Base-by-base conservation (phyloP, 306 rosid species). In the Lablab purpureus region DNA sequence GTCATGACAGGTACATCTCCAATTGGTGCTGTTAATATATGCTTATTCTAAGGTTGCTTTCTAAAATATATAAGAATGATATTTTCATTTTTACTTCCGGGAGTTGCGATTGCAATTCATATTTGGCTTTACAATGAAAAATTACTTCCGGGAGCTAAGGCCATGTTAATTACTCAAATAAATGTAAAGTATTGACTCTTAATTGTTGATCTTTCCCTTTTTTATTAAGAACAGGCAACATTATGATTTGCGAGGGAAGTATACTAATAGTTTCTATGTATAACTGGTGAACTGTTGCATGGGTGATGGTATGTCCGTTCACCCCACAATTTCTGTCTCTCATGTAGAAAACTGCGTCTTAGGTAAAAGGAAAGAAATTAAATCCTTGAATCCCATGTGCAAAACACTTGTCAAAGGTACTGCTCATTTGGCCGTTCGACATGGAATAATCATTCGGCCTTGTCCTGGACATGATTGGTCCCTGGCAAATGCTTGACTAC, bases 131-230 rank as follows among this genome's bases (percentile, higher is more conserved):
- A 55, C 11, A 27, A 22, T 55, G 19, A 8, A 55, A 54, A 58
- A 70, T 10, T n/a, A n/a, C n/a, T n/a, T n/a, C n/a, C n/a, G n/a
- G n/a, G 11, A 69, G 27, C 25, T 2, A 63, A 58, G 74, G 63
- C 82, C 41, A 56, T 49, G 51, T 46, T 47, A 45, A 56, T 28
- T 28, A 58, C 59, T 45, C 14, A 12, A 78, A 58, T 63, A 56
- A 71, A 60, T 70, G 64, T 5, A 41, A 54, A 67, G 32, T 69
- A 70, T 58, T 32, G 56, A 34, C 15, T 63, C 62, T 45, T 46
- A 14, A 46, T 46, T 75, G n/a, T 49, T 21, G 52, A 49, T 34
- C 58, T 36, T 32, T 11, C 49, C 19, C 27, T 54, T 54, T 62
- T 37, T 65, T 47, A 13, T 77, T 9, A 52, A 51, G 41, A n/a